Evolutionary conservation across 2,329 filamentous ascomycete species (phyloP), one percentile per base, ranked within the genome.

Genomic region (Plenodomus biglobosus): DNA sequence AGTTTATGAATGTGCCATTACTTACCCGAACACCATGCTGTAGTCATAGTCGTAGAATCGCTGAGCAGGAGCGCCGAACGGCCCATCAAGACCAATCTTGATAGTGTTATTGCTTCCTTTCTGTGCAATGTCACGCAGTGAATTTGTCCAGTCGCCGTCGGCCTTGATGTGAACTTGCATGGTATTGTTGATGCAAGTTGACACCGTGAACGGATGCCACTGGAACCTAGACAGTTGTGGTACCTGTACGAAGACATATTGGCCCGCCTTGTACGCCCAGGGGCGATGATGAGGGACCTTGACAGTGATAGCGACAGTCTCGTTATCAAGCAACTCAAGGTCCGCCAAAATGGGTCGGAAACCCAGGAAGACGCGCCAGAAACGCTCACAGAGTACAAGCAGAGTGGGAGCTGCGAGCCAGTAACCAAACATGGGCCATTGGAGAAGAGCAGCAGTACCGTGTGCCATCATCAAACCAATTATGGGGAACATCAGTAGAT

Each of bases 181-280:
- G 24, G 75, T 72, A 20, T 78, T 76, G 0, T 76, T 79, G 13
- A 75, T 73, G 53, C 80, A 83, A 2, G 77, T 76, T 0, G 81
- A 83, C 0, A 84, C 77, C 0, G 81, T 83, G 54, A 84, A 84
- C 0, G 80, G 81, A 46, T 84, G 80, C 80, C 80, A 84, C 55
- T 83, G 80, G 48, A 80, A 83, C 41, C 73, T 67, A 32, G 78
- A 81, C 18, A 83, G 63, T 22, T 70, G 52, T 0, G 80, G 81
- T 0, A 83, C 77, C 53, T 83, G 80, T 0, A 83, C 68, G 38
- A 84, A 78, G 13, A 84, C 74, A 48, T 83, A 82, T 58, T 83
- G 80, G 0, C 80, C 80, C n/a, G 80, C 80, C 44, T 76, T 74
- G 58, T 82, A 83, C 34, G 72, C 73, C 79, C 78, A 82, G 2